Base-by-base conservation (phyloP, 2,329 filamentous ascomycete species). In the Neonectria hederae region DNA sequence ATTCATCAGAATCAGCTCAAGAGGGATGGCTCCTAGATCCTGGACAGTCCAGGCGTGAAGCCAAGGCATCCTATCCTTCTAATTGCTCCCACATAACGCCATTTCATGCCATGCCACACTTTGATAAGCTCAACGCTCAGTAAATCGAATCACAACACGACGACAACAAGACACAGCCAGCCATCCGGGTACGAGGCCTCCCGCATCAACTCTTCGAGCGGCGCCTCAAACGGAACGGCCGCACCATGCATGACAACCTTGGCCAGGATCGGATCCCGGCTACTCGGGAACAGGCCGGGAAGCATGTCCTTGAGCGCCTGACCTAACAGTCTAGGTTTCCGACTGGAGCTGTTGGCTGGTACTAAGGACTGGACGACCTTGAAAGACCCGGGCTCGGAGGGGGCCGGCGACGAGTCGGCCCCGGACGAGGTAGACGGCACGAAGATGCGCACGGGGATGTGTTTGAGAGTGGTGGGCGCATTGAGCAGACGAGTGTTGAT, bases 181-280 rank as follows among this genome's bases (percentile, higher is more conserved):
- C 96, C 96, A 79, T 99, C 96, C 0, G 93, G 89, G 82, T 97
- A 98, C 2, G 93, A 89, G 4, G 92, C 91, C 74, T 91, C 91
- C 61, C 89, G 86, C 80, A 96, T 92, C 62, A 99, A 77, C 51
- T 97, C 95, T 74, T 93, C 92, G 19, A 99, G 79, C 24, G 90
- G 90, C 1, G 94, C 92, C 63, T 83, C 81, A 82, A 98, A 91
- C 1, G 96, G 95, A 63, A 97, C 87, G 0, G 89, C 86, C 1
- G 90, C 92, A 1, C 96, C 96, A 80, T 99, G 96, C 72, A 98
- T 79, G 7, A 98, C 86, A 2, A 92, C 92, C 63, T 92, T 90
- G 1, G 95, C 96, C 53, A 97, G 85, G 11, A 97, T 88, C 0
- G 93, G 90, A 75, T 93, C 94, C 61, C 94, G 85, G 69, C 91